These are phyloP conservation scores for Nemophila menziesii DNA, from an alignment of 257 asterid genomes.

Conservation along the genomic window DNA sequence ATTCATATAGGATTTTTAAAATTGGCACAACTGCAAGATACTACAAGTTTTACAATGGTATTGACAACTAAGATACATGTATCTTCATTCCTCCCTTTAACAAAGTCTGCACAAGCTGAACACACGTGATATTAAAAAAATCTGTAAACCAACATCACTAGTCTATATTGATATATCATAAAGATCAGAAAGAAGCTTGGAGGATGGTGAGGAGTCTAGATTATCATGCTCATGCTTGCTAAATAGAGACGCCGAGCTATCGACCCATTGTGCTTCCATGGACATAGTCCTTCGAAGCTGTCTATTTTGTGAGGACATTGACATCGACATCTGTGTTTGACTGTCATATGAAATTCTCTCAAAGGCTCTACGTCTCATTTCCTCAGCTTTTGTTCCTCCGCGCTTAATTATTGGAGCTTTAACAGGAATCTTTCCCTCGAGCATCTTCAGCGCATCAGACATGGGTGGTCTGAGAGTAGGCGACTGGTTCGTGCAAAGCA, in stretches of 20 bases:
- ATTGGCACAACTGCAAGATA: neutral
- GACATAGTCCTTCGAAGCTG: constrained; percentile 40
- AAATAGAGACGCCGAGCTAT: constrained; percentile 37
- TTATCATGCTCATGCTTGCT: too few species aligned
- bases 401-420: constrained; percentile 69
- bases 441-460: constrained; percentile 85
- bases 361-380: constrained; percentile 53
- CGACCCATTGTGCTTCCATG: constrained; percentile 62
- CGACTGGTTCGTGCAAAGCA: constrained; percentile 75
- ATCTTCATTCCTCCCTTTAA: neutral
- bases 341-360: constrained; percentile 60
- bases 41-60: neutral
- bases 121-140: too few species aligned
- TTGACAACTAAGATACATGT: constrained; percentile 2
- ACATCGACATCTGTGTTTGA: constrained; percentile 37
- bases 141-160: neutral
- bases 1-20: too few species aligned
- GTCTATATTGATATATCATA: constrained; percentile 6
- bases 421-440: constrained; percentile 58
- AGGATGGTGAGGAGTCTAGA: constrained; percentile 27
- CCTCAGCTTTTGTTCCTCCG: constrained; percentile 23
- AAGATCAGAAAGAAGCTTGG: constrained; percentile 29
- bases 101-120: neutral
- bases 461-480: constrained; percentile 81
- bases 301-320: constrained; percentile 33